A percentile compares a stretch with the other conserved stretches of the same genome.
Conservation (phyloP, 202 grass and related monocot genomes). For the Cymbopogon flexuosus region DNA sequence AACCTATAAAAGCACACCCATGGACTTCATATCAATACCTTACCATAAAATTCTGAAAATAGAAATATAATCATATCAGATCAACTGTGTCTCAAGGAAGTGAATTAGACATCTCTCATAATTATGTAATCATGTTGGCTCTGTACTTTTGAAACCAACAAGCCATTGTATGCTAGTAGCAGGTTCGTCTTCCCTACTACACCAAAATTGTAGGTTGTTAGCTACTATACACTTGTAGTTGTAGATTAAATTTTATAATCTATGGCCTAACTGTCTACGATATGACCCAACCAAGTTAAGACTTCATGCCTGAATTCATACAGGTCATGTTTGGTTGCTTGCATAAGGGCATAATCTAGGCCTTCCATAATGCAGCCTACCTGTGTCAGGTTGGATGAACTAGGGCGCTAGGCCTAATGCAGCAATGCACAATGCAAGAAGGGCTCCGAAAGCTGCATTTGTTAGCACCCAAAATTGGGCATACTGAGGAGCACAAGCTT, state of each 20-base stretch:
- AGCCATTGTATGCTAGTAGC: background rate
- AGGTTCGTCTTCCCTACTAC: background rate
- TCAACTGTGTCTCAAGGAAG: background rate
- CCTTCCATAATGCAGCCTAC: background rate
- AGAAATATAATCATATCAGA: background rate
- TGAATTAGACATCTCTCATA: background rate
- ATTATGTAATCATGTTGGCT: background rate
- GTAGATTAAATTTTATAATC: background rate
- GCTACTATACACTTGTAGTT: background rate
- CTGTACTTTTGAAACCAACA: background rate
- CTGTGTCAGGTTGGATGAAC: background rate
- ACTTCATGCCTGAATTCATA: background rate
- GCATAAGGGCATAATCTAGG: background rate
- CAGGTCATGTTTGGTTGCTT: background rate
- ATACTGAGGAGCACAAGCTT: background rate
- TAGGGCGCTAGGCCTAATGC: background rate
- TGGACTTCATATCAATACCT: conserved; percentile 3
- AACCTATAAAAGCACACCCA: conserved; percentile 33
- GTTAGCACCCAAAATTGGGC: background rate
- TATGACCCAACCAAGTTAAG: background rate
- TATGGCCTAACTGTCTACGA: background rate
- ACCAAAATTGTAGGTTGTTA: background rate
- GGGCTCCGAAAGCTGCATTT: background rate
- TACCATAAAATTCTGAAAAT: conserved; percentile 16
- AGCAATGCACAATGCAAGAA: background rate